phyloP scores from a whole-genome alignment of 148 eudicot genomes.

The Rhododendron vialii region DNA sequence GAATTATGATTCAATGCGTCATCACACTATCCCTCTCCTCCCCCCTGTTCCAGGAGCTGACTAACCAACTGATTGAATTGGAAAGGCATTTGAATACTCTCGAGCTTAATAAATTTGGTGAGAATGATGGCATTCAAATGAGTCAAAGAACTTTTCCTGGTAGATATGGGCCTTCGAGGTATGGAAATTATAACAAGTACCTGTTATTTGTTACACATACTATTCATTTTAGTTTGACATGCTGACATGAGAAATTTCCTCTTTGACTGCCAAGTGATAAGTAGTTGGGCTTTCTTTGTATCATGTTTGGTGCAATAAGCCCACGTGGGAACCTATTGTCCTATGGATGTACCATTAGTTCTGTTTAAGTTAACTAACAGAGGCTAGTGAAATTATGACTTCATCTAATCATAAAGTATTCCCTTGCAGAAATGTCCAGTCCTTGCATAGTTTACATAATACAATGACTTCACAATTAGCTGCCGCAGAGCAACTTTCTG shows the following conservation, averaged over 20 bases:
- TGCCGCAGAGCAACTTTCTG: conserved; percentile 85
- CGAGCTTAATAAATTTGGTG: conserved; percentile 74
- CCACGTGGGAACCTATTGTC: neutral
- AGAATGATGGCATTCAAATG: conserved; percentile 32
- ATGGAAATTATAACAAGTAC: conserved; percentile 7
- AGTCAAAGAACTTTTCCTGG: conserved; percentile 33
- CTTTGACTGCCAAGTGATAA: neutral
- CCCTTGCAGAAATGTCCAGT: conserved; percentile 55
- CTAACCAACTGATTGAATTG: conserved; percentile 66
- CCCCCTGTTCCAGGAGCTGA: conserved; percentile 48
- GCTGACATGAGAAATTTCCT: neutral
- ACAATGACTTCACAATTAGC: conserved; percentile 72
- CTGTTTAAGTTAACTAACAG: neutral
- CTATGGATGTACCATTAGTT: neutral
- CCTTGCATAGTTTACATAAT: conserved; percentile 68
- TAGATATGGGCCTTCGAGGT: conserved; percentile 65
- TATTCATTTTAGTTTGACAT: neutral
- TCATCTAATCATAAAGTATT: neutral
- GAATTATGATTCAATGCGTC: neutral
- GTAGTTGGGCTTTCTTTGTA: neutral
- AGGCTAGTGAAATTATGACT: conserved; percentile 6
- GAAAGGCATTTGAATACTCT: conserved; percentile 86
- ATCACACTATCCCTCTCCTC: conserved; percentile 5
- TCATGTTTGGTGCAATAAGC: neutral
- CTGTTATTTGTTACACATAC: neutral